Percentiles rank a stretch among this genome's conserved stretches.
Conservation (phyloP, 306 rosid species). For the Betula pendula region DNA sequence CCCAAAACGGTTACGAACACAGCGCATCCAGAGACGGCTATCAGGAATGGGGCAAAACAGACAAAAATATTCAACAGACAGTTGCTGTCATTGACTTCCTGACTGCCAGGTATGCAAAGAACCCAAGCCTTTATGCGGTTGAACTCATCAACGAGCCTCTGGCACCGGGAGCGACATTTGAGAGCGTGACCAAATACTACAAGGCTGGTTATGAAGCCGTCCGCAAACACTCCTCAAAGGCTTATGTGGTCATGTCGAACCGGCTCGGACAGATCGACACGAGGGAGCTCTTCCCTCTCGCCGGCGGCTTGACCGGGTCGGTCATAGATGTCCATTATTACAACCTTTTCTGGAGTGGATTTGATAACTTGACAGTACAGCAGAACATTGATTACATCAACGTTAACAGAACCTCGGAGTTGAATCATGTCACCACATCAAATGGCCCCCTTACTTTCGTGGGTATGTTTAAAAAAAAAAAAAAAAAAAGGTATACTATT, state of each 20-base stretch:
- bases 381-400: conserved; percentile 59
- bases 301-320: conserved; percentile 37
- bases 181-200: conserved; percentile 52
- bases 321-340: conserved; percentile 80
- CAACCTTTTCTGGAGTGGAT: conserved; percentile 42
- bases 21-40: conserved; percentile 70
- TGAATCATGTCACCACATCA: conserved; percentile 53
- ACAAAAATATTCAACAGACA: conserved; percentile 56
- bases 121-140: conserved; percentile 59
- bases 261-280: conserved; percentile 47
- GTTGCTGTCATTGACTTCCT: conserved; percentile 67
- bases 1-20: conserved; percentile 70
- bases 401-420: conserved; percentile 45
- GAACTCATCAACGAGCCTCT: conserved; percentile 79
- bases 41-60: conserved; percentile 67
- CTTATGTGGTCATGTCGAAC: conserved; percentile 59
- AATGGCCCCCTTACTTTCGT: conserved; percentile 76
- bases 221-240: conserved; percentile 49
- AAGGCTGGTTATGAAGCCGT: conserved; percentile 60
- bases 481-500: not conserved
- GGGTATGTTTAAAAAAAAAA: conserved; percentile 33
- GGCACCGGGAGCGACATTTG: conserved; percentile 52
- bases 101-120: conserved; percentile 62
- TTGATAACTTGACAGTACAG: conserved; percentile 44
- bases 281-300: conserved; percentile 57